Conservation (phyloP, 352 stramenopile species). For the Phytopythium helicoides region DNA sequence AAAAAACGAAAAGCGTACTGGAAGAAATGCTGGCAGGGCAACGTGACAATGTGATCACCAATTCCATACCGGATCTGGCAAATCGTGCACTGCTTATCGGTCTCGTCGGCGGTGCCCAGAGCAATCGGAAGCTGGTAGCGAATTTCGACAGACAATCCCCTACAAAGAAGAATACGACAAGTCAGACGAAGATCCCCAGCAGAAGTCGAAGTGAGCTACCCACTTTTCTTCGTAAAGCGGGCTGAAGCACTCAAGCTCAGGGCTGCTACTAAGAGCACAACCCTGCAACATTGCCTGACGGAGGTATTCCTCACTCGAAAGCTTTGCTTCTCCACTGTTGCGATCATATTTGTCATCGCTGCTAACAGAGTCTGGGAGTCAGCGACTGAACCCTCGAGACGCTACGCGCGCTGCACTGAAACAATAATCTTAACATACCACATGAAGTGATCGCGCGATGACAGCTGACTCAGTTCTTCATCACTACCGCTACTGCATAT, state of each 20-base stretch:
- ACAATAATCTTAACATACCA: constrained; percentile 26
- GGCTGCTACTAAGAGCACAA: constrained; percentile 62
- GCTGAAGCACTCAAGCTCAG: constrained; percentile 67
- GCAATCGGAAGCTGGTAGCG: constrained; percentile 79
- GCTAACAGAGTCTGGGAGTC: neutral
- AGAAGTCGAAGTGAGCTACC: constrained; percentile 7
- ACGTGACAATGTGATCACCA: constrained; percentile 78
- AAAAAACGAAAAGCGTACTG: too few relatives aligned
- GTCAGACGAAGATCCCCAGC: neutral
- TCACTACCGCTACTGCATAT: constrained; percentile 63
- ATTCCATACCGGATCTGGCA: constrained; percentile 83
- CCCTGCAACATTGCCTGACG: constrained; percentile 55
- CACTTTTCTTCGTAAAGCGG: constrained; percentile 77
- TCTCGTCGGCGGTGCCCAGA: constrained; percentile 77
- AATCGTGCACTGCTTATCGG: constrained; percentile 83
- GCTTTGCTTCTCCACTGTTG: constrained; percentile 38
- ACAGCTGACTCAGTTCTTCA: constrained; percentile 74
- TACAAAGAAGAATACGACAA: constrained; percentile 7
- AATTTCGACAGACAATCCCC: constrained; percentile 72
- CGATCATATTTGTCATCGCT: constrained; percentile 39
- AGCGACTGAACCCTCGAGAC: neutral
- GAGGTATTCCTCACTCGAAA: constrained; percentile 63
- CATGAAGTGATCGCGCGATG: constrained; percentile 54
- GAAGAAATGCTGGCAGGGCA: constrained; percentile 87
- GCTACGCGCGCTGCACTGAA: constrained; percentile 5